Conservation (phyloP, 2,329 filamentous ascomycete genomes). For the Bisporella sp. region DNA sequence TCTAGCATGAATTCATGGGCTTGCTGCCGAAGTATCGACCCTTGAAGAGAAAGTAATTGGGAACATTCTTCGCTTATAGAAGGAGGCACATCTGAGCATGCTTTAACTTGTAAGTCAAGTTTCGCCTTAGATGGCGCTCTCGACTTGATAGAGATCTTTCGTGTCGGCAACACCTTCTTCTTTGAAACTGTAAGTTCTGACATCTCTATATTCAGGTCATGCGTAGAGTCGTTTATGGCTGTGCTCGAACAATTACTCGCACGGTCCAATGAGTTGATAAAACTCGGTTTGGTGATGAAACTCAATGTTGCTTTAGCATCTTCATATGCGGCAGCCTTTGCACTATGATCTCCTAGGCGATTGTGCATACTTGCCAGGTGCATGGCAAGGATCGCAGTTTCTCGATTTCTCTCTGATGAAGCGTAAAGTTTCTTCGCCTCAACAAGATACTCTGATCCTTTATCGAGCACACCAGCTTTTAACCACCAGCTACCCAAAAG, state of each 20-base stretch:
- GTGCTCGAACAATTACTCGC: not conserved
- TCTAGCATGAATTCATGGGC: slow-evolving; percentile 38
- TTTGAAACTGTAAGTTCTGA: slow-evolving; percentile 24
- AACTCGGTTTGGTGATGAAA: slow-evolving; percentile 34
- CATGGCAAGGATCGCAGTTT: slow-evolving; percentile 43
- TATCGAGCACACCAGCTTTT: slow-evolving; percentile 50
- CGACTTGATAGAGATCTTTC: slow-evolving; percentile 14
- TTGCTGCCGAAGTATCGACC: slow-evolving; percentile 42
- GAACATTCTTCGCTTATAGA: slow-evolving; percentile 26
- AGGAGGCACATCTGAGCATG: slow-evolving; percentile 9
- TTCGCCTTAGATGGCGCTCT: slow-evolving; percentile 26
- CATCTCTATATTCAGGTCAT: slow-evolving; percentile 14
- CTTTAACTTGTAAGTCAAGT: slow-evolving; percentile 20
- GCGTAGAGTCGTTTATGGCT: slow-evolving; percentile 11
- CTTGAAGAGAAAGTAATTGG: slow-evolving; percentile 34
- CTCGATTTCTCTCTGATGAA: slow-evolving; percentile 36
- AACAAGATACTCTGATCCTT: slow-evolving; percentile 48
- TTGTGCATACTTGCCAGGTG: slow-evolving; percentile 48
- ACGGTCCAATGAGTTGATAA: slow-evolving; percentile 17
- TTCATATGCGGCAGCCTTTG: slow-evolving; percentile 42
- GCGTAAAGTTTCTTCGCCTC: slow-evolving; percentile 47
- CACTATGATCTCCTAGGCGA: slow-evolving; percentile 37
- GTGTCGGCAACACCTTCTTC: slow-evolving; percentile 20
- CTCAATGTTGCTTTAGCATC: slow-evolving; percentile 38
- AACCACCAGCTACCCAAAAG: slow-evolving; percentile 50